Percentiles rank a stretch among this genome's conserved stretches.
These are phyloP conservation scores for Ustilago cynodontis DNA, from an alignment of 1,284 basidiomycete genomes.

Conservation along the genomic window DNA sequence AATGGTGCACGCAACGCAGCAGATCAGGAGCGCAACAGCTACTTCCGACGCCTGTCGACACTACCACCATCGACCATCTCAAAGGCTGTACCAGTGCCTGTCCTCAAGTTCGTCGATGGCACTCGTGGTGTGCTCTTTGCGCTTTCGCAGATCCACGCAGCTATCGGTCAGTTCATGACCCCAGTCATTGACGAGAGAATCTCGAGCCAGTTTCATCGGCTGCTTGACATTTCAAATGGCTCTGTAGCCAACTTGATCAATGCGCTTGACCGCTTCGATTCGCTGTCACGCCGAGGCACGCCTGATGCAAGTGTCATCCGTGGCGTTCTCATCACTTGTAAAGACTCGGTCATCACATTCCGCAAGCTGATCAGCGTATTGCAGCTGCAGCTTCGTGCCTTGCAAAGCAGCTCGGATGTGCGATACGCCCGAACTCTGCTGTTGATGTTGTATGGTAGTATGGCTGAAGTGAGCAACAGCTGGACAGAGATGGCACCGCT, in stretches of 20 bases:
- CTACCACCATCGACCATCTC: constrained; percentile 79
- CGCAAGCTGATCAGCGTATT: constrained; percentile 87
- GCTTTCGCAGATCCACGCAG: constrained; percentile 89
- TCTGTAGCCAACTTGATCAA: constrained; percentile 88
- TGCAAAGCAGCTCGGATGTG: constrained; percentile 81
- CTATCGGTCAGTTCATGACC: constrained; percentile 87
- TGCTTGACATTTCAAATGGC: constrained; percentile 76
- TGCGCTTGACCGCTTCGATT: constrained; percentile 91
- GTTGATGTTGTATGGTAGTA: constrained; percentile 88
- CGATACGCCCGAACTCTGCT: constrained; percentile 89
- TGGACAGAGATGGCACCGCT: constrained; percentile 85
- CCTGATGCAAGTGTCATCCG: constrained; percentile 80
- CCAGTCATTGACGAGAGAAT: constrained; percentile 89
- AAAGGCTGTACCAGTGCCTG: constrained; percentile 79
- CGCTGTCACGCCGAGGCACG: constrained; percentile 79
- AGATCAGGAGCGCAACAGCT: constrained; percentile 79
- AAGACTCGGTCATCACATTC: constrained; percentile 86
- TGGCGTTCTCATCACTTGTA: constrained; percentile 83
- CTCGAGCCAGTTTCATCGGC: constrained; percentile 53
- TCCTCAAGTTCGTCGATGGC: constrained; percentile 84
- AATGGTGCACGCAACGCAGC: constrained; percentile 75
- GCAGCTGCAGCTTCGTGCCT: constrained; percentile 79
- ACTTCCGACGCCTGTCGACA: constrained; percentile 86
- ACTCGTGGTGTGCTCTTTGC: constrained; percentile 92
- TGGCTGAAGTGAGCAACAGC: constrained; percentile 86